Evolutionary conservation across 208 protist genomes (phyloP).

Genomic region (Novymonas esmeraldas): DNA sequence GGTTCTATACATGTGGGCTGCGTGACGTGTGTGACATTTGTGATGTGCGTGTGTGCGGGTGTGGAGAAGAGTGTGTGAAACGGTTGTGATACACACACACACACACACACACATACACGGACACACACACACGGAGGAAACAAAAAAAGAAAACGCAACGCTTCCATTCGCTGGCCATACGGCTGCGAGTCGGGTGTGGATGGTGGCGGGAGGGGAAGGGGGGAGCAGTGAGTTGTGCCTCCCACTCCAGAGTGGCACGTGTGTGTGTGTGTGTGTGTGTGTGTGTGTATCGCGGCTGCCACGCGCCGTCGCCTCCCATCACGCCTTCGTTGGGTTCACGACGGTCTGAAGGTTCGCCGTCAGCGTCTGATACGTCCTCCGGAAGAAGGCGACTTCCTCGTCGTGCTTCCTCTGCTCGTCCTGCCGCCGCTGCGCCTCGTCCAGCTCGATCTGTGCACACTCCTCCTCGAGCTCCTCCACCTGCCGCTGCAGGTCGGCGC

Average conservation of each 20-base stretch:
- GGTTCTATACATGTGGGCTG: no score
- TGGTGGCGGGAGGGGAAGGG: neutral
- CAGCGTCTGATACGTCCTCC: constrained; percentile 94
- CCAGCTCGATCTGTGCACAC: constrained; percentile 87
- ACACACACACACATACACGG: neutral
- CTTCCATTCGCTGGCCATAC: no score
- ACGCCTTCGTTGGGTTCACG: constrained; percentile 84
- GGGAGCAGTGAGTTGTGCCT: neutral
- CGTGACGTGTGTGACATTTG: no score
- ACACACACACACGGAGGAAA: neutral
- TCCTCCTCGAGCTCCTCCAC: constrained; percentile 77
- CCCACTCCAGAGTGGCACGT: neutral
- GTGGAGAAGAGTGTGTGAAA: no score
- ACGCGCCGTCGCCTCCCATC: neutral
- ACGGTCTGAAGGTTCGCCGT: constrained; percentile 93
- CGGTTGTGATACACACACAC: neutral
- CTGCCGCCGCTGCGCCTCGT: constrained; percentile 90
- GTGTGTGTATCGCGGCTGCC: neutral
- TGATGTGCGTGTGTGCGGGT: neutral
- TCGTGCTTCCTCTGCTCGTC: constrained; percentile 95
- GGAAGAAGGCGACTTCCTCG: constrained; percentile 97
- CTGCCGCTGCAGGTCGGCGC: constrained; percentile 93
- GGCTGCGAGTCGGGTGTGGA: neutral
- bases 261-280: neutral
- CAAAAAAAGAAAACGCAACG: no score